These are phyloP conservation scores for Salix exigua DNA, from an alignment of 345 rosid species.

Conservation along the genomic window DNA sequence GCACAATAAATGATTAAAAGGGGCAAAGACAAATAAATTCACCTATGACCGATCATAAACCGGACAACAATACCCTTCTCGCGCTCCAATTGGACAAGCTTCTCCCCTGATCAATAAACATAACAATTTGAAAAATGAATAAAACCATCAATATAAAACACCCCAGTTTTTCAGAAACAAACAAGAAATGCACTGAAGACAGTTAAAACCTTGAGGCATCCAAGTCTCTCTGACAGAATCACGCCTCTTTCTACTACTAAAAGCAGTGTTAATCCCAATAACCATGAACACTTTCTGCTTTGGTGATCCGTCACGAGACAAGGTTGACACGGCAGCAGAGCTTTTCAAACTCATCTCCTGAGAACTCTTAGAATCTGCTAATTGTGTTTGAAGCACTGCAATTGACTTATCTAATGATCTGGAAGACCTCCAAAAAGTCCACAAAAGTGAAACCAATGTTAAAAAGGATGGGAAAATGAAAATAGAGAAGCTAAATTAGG, in stretches of 20 bases:
- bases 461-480: slow-evolving; percentile 1
- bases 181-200: not conserved
- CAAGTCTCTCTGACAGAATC: slow-evolving; percentile 94
- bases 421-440: slow-evolving; percentile 27
- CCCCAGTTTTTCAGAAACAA: not conserved
- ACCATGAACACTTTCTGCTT: slow-evolving; percentile 79
- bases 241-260: slow-evolving; percentile 95
- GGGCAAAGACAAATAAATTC: slow-evolving; percentile 6
- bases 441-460: slow-evolving; percentile 11
- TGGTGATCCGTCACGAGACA: slow-evolving; percentile 17
- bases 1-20: not conserved
- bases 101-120: slow-evolving; percentile 48
- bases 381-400: slow-evolving; percentile 62
- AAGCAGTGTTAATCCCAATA: slow-evolving; percentile 91
- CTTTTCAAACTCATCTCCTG: slow-evolving; percentile 40
- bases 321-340: slow-evolving; percentile 27
- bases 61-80: slow-evolving; percentile 89
- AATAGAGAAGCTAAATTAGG: not conserved
- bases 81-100: slow-evolving; percentile 69
- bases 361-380: slow-evolving; percentile 59
- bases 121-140: not conserved
- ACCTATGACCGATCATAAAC: slow-evolving; percentile 99
- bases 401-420: slow-evolving; percentile 84
- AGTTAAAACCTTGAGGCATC: slow-evolving; percentile 89
- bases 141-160: not conserved